Evolutionary conservation across 2,329 filamentous ascomycete species (phyloP), one percentile per base, ranked within the genome.

Genomic region (Pyricularia pennisetigena): DNA sequence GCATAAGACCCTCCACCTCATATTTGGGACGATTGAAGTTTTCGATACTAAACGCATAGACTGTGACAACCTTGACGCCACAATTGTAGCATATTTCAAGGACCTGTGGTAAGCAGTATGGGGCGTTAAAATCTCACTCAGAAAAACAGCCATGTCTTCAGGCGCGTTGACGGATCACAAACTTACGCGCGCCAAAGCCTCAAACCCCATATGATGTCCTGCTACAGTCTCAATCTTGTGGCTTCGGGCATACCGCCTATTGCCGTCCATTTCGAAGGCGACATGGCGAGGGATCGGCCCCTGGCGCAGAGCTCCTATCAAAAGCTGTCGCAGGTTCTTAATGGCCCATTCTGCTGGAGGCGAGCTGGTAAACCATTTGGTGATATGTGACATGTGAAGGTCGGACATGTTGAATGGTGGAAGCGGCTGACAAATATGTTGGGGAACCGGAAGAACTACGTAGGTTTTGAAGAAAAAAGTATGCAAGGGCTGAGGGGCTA

Each of bases 241-340:
- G 71, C 85, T 91, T 70, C 92, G 86, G 16, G 95, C 95, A 81
- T 96, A 99, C 64, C 95, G 90, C 74, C 95, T 84, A 80, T 99
- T 99, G 68, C 95, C 95, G 77, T 99, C 95, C 95, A 99, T 99
- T 73, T 97, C 94, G 76, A 99, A 99, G n/a, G 95, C 95, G 70
- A 99, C 88, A 86, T 99, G 95, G 75, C 93, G 89, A 10, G 95
- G 95, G 68, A 99, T 90, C 1, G 93, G 93, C 0, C 95, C 95
- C 79, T 97, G 94, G 75, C 90, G 90, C 68, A 98, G 81, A 66
- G 94, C 91, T 68, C 93, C 92, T 73, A 99, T 95, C 71, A 98
- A 84, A 66, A 97, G 82, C 77, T 97, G 92, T 71, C 93, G 88
- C 24, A 97, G 80, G 74, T 90, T 88, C 69, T 87, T 88, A 70